Evolutionary conservation across 257 asterid genomes (phyloP).

Genomic region (Solanum corneliomulleri): DNA sequence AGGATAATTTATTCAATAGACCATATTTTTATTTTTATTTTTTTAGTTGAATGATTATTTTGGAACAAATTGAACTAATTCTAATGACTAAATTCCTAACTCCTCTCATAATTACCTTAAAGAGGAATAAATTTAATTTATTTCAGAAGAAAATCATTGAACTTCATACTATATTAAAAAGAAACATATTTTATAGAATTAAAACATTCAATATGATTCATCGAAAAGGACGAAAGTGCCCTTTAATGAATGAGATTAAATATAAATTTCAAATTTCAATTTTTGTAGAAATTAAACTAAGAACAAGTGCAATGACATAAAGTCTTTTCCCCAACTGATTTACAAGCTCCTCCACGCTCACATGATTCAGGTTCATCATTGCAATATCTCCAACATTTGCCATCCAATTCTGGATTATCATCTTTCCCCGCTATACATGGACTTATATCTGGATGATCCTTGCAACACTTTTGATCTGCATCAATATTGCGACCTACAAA

Average conservation of each 20-base stretch:
- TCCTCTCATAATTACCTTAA: not conserved
- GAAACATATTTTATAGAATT: not conserved
- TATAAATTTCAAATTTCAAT: not conserved
- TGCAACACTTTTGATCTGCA: no score
- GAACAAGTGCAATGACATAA: not conserved
- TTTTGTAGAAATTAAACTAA: not conserved
- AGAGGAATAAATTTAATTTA: not conserved
- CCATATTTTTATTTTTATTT: not conserved
- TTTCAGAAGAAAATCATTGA: not conserved
- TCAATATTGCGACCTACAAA: no score
- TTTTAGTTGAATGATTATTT: not conserved
- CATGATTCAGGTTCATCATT: no score
- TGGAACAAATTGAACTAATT: not conserved
- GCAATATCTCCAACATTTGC: no score
- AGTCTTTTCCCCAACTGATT: no score
- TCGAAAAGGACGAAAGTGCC: not conserved
- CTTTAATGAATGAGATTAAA: not conserved
- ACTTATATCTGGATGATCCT: no score
- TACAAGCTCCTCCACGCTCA: no score
- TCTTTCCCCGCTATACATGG: no score
- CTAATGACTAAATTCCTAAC: not conserved
- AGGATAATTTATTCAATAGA: not conserved
- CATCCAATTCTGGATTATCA: no score
- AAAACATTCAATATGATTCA: not conserved
- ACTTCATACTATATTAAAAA: not conserved